Evolutionary conservation across 2,329 filamentous ascomycete genomes (phyloP).

Genomic region (Ascochyta koolunga): DNA sequence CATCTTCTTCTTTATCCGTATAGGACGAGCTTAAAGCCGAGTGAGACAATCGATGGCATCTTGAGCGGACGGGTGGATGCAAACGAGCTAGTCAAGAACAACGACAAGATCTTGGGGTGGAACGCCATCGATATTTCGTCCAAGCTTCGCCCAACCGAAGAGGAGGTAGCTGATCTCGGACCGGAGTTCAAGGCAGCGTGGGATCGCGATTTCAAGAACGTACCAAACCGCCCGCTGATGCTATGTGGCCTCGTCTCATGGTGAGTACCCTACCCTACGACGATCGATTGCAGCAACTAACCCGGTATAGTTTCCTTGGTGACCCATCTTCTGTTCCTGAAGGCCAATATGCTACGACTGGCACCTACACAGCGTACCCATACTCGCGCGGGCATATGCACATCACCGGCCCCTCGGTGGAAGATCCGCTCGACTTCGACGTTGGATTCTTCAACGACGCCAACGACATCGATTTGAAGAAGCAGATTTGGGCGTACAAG

Average conservation of each 20-base stretch:
- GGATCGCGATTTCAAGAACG: conserved; percentile 61
- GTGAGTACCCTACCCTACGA: conserved; percentile 27
- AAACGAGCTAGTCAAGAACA: conserved; percentile 53
- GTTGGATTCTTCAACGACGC: conserved; percentile 62
- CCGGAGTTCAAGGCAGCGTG: conserved; percentile 60
- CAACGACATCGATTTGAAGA: conserved; percentile 64
- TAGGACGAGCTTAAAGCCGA: conserved; percentile 51
- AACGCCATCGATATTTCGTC: conserved; percentile 62
- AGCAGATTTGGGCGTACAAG: conserved; percentile 69
- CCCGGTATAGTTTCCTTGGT: conserved; percentile 33
- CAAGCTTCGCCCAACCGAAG: conserved; percentile 62
- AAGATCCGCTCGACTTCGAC: conserved; percentile 61
- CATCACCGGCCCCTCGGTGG: conserved; percentile 56
- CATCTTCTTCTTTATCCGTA: conserved; percentile 62
- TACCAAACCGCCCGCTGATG: conserved; percentile 56
- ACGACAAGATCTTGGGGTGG: conserved; percentile 62
- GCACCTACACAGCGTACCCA: conserved; percentile 64
- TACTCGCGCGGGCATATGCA: conserved; percentile 67
- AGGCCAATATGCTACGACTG: conserved; percentile 60
- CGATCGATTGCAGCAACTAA: not conserved
- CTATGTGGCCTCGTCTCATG: conserved; percentile 50
- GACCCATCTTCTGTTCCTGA: conserved; percentile 40
- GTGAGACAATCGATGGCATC: conserved; percentile 62
- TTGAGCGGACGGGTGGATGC: conserved; percentile 57
- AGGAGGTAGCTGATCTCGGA: conserved; percentile 60